Evolutionary conservation across 108 stramenopile species (phyloP).

Genomic region (Fragilariopsis cylindrus): DNA sequence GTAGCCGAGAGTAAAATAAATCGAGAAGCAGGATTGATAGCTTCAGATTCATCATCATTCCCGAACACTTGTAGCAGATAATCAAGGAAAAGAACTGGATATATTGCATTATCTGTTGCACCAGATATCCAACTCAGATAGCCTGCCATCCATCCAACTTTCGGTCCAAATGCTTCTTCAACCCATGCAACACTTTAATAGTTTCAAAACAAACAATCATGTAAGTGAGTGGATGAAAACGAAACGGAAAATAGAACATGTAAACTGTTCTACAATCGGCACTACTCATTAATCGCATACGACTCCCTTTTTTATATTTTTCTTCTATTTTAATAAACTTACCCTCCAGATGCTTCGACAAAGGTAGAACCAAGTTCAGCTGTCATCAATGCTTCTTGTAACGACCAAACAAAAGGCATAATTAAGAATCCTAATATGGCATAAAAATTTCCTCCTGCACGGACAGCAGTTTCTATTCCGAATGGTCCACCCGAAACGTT

Average conservation of each 20-base stretch:
- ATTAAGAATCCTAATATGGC: slow-evolving; percentile 84
- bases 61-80: slow-evolving; percentile 57
- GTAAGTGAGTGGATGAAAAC: no score
- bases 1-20: slow-evolving; percentile 51
- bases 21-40: slow-evolving; percentile 28
- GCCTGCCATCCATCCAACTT: slow-evolving; percentile 82
- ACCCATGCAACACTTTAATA: slow-evolving; percentile 77
- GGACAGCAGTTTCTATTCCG: slow-evolving; percentile 88
- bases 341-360: slow-evolving; percentile 86
- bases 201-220: no score
- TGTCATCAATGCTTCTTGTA: slow-evolving; percentile 92
- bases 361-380: slow-evolving; percentile 87
- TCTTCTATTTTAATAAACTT: no score
- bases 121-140: slow-evolving; percentile 90
- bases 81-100: slow-evolving; percentile 82
- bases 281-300: no score
- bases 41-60: slow-evolving; percentile 23
- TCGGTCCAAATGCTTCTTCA: slow-evolving; percentile 87
- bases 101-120: slow-evolving; percentile 87
- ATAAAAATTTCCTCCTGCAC: slow-evolving; percentile 83
- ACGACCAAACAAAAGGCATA: slow-evolving; percentile 88
- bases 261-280: no score
- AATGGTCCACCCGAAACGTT: slow-evolving; percentile 93
- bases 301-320: no score
- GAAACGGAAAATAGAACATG: no score